Base-by-base conservation (phyloP, 1,284 basidiomycete genomes). In the Pholiota adiposa region DNA sequence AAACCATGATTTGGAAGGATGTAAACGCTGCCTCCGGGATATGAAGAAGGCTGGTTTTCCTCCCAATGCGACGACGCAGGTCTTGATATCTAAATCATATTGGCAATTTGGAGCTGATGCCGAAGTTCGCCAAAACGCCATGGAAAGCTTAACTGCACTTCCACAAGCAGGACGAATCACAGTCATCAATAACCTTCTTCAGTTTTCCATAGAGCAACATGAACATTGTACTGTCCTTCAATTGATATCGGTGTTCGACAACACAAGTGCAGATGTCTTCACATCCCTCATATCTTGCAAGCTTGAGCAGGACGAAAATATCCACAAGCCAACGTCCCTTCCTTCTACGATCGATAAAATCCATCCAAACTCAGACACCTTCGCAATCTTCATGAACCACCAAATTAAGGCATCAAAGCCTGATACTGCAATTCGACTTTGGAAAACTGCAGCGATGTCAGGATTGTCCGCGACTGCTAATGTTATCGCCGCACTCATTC, bases 181-280 rank as follows among this genome's bases (percentile, higher is more conserved):
- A 40, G 77, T 86, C 21, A 69, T 92, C 69, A 92, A 92, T 77
- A 80, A 79, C 60, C 73, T 92, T 12, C 77, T 92, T 41, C 83
- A 83, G 62, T 77, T 86, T 50, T 77, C 81, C 50, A 70, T 92
- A 54, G 84, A 87, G 68, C 70, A 75, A n/a, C 71, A 77, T 68
- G 85, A 92, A 73, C 60, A 84, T 54, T 48, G 68, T 41, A 77
- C 77, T 21, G 79, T 80, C 8, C 63, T 79, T 19, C 75, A 75
- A 51, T 70, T 87, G 34, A 71, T 90, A 21, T 75, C 79, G 21
- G 69, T 81, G 46, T 88, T 88, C 72, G 71, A 80, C 54, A 68
- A 67, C 53, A 61, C 56, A 40, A 57, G 41, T 21, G 43, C 67
- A 23, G 34, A 63, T 25, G 40, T 51, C 21, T 56, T 67, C 25